Evolutionary conservation across 257 asterid species (phyloP).

Genomic region (Mitragyna speciosa): DNA sequence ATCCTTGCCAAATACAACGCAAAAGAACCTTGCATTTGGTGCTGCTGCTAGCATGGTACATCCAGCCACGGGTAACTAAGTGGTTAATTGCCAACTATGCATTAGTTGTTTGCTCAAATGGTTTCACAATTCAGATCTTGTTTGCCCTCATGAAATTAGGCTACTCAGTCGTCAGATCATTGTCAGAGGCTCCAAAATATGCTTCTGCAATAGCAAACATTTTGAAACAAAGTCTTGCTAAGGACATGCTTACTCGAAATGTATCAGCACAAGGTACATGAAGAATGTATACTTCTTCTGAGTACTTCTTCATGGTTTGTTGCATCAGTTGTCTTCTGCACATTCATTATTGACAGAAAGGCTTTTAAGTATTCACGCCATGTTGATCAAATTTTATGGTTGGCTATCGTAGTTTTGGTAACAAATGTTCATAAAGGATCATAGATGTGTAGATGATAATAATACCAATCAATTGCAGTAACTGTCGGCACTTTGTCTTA

Average conservation of each 20-base stretch:
- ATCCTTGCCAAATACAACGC: conserved; percentile 93
- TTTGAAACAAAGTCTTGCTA: conserved; percentile 45
- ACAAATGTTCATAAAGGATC: not conserved
- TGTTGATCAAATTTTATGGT: not conserved
- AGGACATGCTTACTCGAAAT: conserved; percentile 46
- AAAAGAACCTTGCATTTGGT: conserved; percentile 95
- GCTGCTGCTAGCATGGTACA: conserved; percentile 99
- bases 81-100: not conserved
- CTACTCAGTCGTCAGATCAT: conserved; percentile 92
- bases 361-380: not conserved
- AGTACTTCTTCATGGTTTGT: not conserved
- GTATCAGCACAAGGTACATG: conserved; percentile 81
- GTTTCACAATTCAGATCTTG: not conserved
- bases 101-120: conserved; percentile 8
- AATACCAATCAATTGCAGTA: not conserved
- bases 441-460: not conserved
- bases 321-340: not conserved
- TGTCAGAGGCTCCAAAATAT: conserved; percentile 96
- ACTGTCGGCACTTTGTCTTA: not conserved
- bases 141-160: conserved; percentile 43
- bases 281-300: not conserved
- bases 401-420: not conserved
- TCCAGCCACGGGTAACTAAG: conserved; percentile 87
- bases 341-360: not conserved
- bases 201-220: conserved; percentile 79